Evolutionary conservation across 305 asterid genomes (phyloP).

Genomic region (Fraxinus greggii): DNA sequence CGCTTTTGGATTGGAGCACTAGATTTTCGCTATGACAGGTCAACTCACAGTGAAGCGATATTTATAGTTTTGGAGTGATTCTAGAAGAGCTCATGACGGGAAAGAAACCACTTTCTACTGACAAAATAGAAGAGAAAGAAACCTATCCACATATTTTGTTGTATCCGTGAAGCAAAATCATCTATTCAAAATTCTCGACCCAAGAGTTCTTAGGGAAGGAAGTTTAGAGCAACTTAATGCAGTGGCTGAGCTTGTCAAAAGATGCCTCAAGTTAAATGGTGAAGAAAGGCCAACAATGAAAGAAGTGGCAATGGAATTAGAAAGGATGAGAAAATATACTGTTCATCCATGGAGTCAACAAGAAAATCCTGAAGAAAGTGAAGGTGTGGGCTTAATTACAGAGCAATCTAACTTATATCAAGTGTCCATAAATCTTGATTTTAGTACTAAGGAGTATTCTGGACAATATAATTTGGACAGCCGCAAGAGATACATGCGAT

Average conservation of each 20-base stretch:
- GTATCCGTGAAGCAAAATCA: conserved; percentile 36
- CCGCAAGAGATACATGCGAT: conserved; percentile 30
- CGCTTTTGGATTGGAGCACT: no score
- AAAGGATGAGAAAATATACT: conserved; percentile 47
- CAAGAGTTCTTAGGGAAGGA: conserved; percentile 57
- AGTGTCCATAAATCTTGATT: conserved; percentile 27
- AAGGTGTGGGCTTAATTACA: no score
- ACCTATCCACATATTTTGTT: conserved; percentile 42
- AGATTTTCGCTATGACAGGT: no score
- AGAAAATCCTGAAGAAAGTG: background rate
- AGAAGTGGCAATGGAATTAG: conserved; percentile 63
- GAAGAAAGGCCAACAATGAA: conserved; percentile 66
- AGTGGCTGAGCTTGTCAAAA: conserved; percentile 42
- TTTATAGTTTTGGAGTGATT: conserved; percentile 71
- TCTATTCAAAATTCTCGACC: conserved; percentile 53
- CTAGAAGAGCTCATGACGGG: conserved; percentile 60
- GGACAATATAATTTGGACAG: conserved; percentile 43
- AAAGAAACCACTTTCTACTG: conserved; percentile 50
- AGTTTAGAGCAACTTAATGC: conserved; percentile 52
- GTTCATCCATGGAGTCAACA: conserved; percentile 52
- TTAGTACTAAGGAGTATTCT: conserved; percentile 18
- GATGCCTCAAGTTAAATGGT: conserved; percentile 44
- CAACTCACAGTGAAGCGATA: conserved; percentile 62
- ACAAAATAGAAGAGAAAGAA: conserved; percentile 40
- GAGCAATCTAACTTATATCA: conserved; percentile 32